Evolutionary conservation across 2,329 filamentous ascomycete genomes (phyloP), one percentile per base, ranked within the genome.

Genomic region (Monilinia polystroma): DNA sequence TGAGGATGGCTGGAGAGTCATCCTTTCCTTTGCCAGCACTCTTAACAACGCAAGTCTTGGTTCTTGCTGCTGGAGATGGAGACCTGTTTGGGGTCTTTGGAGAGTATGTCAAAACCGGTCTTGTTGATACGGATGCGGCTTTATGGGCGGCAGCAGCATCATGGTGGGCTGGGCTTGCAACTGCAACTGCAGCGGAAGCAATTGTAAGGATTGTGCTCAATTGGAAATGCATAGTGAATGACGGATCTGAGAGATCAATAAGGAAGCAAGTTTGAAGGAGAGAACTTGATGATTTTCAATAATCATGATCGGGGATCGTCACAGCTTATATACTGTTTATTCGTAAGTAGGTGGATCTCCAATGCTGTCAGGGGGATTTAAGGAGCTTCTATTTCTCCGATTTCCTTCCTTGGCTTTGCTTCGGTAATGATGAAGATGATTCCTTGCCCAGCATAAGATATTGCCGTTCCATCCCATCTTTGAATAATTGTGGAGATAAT

Each of bases 1-100:
- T 75, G 11, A 88, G 70, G 60, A 89, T 83, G 66, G 81, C 80
- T 0, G 77, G 71, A 0, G 77, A 76, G 65, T 79, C 77, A 70
- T 76, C 75, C 20, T 68, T 70, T 47, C 68, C 65, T 47, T 72
- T 68, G 38, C 75, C 70, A 54, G 70, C 70, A 57, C 71, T 72
- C n/a, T 72, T 64, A 8, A 76, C 72, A 52, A 75, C 74, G 67
- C 72, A 76, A 20, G 68, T 68, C 58, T 70, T 74, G 51, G 63
- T 67, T 53, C 74, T 66, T 8, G 68, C 45, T 11, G 68, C 66
- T 18, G 72, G 68, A 57, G 60, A 63, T 43, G 72, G 63, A 8
- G 71, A 67, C 1, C n/a, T 62, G n/a, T 32, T 11, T 16, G 73
- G 74, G 3, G 49, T 63, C 51, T 74, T 74, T 11, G 73, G 73